A percentile compares a stretch with the other conserved stretches of the same genome.
Conservation (phyloP, 2,329 filamentous ascomycete genomes). For the Fusarium ambrosium region DNA sequence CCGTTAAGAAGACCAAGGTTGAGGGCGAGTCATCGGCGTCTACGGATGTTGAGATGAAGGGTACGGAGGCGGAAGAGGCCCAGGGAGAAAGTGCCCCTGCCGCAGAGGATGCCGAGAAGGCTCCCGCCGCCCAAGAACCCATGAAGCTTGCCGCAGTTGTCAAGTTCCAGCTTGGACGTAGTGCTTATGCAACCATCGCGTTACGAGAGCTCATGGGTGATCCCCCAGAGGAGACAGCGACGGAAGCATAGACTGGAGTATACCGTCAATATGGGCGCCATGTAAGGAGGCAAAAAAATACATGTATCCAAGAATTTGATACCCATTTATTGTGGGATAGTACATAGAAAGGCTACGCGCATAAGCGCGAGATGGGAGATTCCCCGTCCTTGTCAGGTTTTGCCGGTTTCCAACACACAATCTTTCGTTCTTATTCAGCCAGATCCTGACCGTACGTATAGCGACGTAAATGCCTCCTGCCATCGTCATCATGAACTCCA, state of each 20-base stretch:
- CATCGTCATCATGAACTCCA: neutral
- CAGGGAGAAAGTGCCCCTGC: slow-evolving; percentile 17
- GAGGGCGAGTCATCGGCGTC: slow-evolving; percentile 26
- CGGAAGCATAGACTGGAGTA: slow-evolving; percentile 5
- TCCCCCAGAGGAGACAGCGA: slow-evolving; percentile 43
- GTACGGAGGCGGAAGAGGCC: slow-evolving; percentile 16
- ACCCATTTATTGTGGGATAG: slow-evolving; percentile 41
- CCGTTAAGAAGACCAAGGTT: slow-evolving; percentile 46
- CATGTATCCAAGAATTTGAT: slow-evolving; percentile 40
- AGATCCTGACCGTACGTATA: slow-evolving; percentile 3
- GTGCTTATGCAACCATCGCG: slow-evolving; percentile 88
- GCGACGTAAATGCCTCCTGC: slow-evolving; percentile 6
- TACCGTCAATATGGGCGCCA: slow-evolving; percentile 5
- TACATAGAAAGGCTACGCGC: slow-evolving; percentile 40
- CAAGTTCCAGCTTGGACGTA: slow-evolving; percentile 81
- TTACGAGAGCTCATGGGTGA: slow-evolving; percentile 80
- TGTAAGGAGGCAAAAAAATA: neutral
- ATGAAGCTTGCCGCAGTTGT: slow-evolving; percentile 74
- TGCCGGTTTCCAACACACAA: slow-evolving; percentile 30
- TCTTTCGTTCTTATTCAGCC: slow-evolving; percentile 28
- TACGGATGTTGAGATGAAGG: slow-evolving; percentile 31
- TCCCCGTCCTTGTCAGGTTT: slow-evolving; percentile 16
- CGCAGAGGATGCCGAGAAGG: slow-evolving; percentile 20
- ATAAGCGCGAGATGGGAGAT: slow-evolving; percentile 28
- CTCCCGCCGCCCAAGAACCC: slow-evolving; percentile 33